These are phyloP conservation scores for Fusarium ambrosium DNA, from an alignment of 2,329 filamentous ascomycete genomes.

Conservation along the genomic window DNA sequence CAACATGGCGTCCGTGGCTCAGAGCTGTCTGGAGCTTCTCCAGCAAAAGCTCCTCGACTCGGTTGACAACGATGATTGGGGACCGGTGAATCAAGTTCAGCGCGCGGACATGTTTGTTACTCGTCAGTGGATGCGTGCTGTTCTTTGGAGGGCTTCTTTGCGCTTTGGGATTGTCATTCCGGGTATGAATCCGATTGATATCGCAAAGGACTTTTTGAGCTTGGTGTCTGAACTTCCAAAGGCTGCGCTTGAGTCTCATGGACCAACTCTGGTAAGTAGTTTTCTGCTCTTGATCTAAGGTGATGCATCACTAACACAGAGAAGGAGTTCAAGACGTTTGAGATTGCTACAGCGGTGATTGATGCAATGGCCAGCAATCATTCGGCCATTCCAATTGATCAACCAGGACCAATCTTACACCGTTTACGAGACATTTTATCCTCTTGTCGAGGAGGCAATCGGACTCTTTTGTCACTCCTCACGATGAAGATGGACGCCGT, in stretches of 20 bases:
- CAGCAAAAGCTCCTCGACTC: conserved; percentile 60
- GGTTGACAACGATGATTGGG: conserved; percentile 53
- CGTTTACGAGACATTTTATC: conserved; percentile 57
- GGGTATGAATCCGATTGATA: conserved; percentile 56
- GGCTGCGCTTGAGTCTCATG: conserved; percentile 63
- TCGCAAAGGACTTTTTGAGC: conserved; percentile 61
- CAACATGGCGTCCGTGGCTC: conserved; percentile 48
- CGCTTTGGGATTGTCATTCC: conserved; percentile 50
- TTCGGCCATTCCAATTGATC: conserved; percentile 34
- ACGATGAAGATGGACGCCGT: conserved; percentile 47
- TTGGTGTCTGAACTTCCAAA: conserved; percentile 59
- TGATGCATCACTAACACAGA: rapidly evolving
- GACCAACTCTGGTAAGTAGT: conserved; percentile 56
- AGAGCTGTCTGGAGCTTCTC: conserved; percentile 54
- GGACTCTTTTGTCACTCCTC: conserved; percentile 54
- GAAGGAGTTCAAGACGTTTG: conserved; percentile 60
- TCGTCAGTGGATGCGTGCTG: conserved; percentile 64
- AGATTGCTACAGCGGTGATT: conserved; percentile 60
- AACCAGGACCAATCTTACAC: conserved; percentile 53
- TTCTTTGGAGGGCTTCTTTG: conserved; percentile 60
- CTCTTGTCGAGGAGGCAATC: conserved; percentile 59
- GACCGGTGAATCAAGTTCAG: conserved; percentile 60
- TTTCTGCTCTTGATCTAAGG: not conserved
- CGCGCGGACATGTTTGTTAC: conserved; percentile 64
- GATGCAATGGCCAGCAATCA: conserved; percentile 54